Conservation (phyloP, 345 rosid species). For the Excoecaria agallocha region DNA sequence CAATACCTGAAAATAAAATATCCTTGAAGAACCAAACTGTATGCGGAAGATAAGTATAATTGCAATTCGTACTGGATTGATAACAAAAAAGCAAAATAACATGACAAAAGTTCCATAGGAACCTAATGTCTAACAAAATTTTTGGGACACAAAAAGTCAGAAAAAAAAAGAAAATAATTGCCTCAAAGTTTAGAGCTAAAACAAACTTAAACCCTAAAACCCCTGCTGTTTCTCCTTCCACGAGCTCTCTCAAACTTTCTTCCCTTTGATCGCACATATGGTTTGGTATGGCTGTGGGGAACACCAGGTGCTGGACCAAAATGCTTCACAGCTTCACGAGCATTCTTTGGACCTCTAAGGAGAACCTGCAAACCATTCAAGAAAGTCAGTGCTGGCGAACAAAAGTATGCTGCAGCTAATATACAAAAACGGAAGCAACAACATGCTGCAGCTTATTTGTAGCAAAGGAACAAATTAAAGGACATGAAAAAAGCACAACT, state of each 20-base stretch:
- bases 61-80: slow-evolving; percentile 12
- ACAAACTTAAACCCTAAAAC: slow-evolving; percentile 55
- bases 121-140: slow-evolving; percentile 43
- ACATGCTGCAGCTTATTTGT: neutral
- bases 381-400: too few species aligned
- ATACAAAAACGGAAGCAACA: neutral
- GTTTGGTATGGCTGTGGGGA: slow-evolving; percentile 86
- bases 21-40: neutral
- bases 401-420: neutral
- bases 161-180: slow-evolving; percentile 26
- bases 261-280: slow-evolving; percentile 83
- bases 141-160: slow-evolving; percentile 24
- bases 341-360: slow-evolving; percentile 92
- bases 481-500: neutral
- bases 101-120: slow-evolving; percentile 15
- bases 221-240: slow-evolving; percentile 74
- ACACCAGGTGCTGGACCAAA: slow-evolving; percentile 99
- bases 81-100: slow-evolving; percentile 12
- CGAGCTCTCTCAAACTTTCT: slow-evolving; percentile 91
- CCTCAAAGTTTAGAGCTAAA: slow-evolving; percentile 20
- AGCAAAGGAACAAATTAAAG: too few species aligned
- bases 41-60: neutral
- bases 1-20: neutral
- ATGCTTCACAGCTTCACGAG: slow-evolving; percentile 95
- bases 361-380: slow-evolving; percentile 46